Percentiles rank a stretch among this genome's conserved stretches.
Conservation (phyloP, 169 alveolate species). For the Cryptosporidium canis region DNA sequence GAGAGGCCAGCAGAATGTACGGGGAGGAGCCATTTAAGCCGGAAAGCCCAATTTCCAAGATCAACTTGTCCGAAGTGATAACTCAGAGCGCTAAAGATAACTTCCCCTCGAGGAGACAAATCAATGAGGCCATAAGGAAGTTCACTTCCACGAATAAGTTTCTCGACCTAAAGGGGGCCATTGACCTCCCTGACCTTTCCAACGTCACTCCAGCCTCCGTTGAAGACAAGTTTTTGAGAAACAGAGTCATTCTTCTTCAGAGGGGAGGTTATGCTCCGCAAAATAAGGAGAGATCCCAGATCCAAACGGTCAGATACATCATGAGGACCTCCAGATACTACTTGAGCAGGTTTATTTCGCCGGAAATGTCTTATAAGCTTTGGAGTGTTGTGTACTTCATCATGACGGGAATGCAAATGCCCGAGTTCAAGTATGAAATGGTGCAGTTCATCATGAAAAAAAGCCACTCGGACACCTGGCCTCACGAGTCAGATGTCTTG, state of each 20-base stretch:
- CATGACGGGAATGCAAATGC: slow-evolving; percentile 23
- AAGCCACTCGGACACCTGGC: slow-evolving; percentile 42
- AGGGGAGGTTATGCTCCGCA: slow-evolving; percentile 41
- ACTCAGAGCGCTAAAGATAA: slow-evolving; percentile 5
- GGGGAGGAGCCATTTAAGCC: slow-evolving; percentile 23
- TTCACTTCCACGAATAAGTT: slow-evolving; percentile 24
- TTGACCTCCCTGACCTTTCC: slow-evolving; percentile 35
- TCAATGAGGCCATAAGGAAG: slow-evolving; percentile 44
- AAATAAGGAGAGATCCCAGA: slow-evolving; percentile 8
- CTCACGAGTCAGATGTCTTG: slow-evolving; percentile 57
- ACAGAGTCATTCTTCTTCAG: slow-evolving; percentile 13
- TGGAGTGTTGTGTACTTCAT: slow-evolving; percentile 47
- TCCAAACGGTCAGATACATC: slow-evolving; percentile 24
- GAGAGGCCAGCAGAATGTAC: background rate
- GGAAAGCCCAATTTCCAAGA: background rate
- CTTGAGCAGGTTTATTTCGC: slow-evolving; percentile 35
- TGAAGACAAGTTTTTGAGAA: slow-evolving; percentile 14
- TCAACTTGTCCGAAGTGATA: slow-evolving; percentile 23
- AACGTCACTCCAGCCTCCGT: background rate
- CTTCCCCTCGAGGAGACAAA: slow-evolving; percentile 40
- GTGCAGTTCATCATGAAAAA: slow-evolving; percentile 33
- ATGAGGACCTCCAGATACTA: slow-evolving; percentile 55
- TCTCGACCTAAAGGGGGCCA: background rate
- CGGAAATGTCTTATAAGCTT: slow-evolving; percentile 28
- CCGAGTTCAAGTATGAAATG: slow-evolving; percentile 16